Base-by-base conservation (phyloP, 768 basidiomycete genomes). In the Lyophyllum atratum region DNA sequence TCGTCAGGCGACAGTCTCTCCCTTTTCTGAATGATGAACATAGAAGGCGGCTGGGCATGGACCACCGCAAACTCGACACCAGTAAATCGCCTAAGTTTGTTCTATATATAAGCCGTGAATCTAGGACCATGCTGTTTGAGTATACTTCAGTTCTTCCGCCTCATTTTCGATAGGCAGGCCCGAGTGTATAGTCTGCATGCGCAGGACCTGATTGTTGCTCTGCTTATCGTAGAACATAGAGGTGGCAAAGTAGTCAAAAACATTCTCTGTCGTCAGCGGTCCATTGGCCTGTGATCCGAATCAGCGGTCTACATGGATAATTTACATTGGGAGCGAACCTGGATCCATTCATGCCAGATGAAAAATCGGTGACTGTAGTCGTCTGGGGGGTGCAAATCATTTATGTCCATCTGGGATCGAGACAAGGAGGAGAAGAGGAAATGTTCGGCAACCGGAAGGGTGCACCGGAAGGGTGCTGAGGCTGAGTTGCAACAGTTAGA, bases 171-270 rank as follows among this genome's bases (percentile, higher is more conserved):
- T 74, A 10, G 89, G 84, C 26, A 83, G 74, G n/a, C 89, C 92
- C 0, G 90, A 89, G 66, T 92, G 89, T 76, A 89, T 87, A 0
- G 92, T 95, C 72, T 96, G 94, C 94, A 96, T 96, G 64, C 93
- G 88, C 43, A 96, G 76, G 28, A 90, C 86, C 65, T 94, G 91
- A 71, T 96, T 96, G 72, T 89, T 95, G 74, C 90, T 93, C 73
- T 92, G 90, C 71, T 92, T 92, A 74, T 95, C 93, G 70, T 93
- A 96, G 76, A 94, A 95, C 85, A 93, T 93, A 26, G 92, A 94
- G 0, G 85, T 85, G 12, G 89, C 78, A 69, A 96, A 96, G 76
- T 95, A 96, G 54, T 95, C 92, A 60, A 95, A 87, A 49, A 92
- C 92, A 67, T 89, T 91, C 62, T 90, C 84, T 2, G 79, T 70